phyloP scores from a whole-genome alignment of 2,329 filamentous ascomycete species.

The Juglanconis oblonga region DNA sequence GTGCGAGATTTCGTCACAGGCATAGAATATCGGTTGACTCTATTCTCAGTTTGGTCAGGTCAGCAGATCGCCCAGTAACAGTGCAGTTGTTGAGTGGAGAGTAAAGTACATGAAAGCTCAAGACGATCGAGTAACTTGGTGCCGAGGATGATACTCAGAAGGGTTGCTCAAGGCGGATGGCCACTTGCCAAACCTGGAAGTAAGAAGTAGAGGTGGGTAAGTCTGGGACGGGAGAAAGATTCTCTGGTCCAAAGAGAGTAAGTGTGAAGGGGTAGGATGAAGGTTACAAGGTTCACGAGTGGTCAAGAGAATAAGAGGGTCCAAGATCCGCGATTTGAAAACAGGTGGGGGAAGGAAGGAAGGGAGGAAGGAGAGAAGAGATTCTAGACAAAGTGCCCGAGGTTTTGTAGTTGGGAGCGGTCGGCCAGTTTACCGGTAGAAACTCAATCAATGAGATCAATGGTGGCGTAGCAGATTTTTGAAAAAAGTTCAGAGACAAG shows the following conservation, averaged over 20 bases:
- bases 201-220: neutral
- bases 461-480: too few relatives aligned
- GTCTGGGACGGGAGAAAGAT: neutral
- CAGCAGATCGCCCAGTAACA: neutral
- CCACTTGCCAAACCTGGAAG: neutral
- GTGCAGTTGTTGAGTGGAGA: neutral
- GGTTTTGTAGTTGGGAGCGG: neutral
- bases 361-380: conserved; percentile 4
- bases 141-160: neutral
- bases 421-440: neutral
- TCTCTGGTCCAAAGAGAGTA: neutral
- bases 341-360: conserved; percentile 5
- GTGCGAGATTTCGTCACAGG: conserved; percentile 73
- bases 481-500: neutral
- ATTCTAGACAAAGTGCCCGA: neutral
- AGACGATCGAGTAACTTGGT: neutral
- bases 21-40: conserved; percentile 90
- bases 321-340: neutral
- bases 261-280: neutral
- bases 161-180: neutral
- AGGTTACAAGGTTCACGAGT: neutral
- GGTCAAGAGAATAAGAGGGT: neutral
- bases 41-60: conserved; percentile 32
- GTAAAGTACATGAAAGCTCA: neutral
- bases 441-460: neutral